These are phyloP conservation scores for Dictyostelium firmibasis DNA, from an alignment of 78 protist species.

Conservation along the genomic window DNA sequence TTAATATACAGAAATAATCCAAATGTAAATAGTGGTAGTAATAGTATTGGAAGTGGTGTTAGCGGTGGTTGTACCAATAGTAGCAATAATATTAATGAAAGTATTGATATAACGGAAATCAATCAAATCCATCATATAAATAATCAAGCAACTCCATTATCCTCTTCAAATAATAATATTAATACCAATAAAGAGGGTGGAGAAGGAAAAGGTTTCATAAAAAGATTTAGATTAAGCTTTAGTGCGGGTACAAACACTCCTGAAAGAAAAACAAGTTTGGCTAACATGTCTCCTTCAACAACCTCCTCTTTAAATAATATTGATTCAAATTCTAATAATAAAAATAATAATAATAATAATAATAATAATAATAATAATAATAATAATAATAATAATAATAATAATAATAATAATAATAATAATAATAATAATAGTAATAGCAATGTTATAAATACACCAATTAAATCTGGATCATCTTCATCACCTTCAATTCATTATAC, in stretches of 20 bases:
- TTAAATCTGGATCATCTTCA: constrained; percentile 6
- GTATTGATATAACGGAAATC: background rate
- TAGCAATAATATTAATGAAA: background rate
- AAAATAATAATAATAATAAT: background rate
- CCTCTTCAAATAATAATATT: background rate
- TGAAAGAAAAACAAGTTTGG: background rate
- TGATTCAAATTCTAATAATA: background rate
- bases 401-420: background rate
- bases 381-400: background rate
- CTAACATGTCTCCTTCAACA: background rate
- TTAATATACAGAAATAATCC: constrained; percentile 1
- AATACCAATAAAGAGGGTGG: background rate
- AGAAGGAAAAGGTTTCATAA: constrained; percentile 9
- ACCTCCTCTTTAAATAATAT: background rate
- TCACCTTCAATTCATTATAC: constrained; percentile 7
- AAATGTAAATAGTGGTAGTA: background rate
- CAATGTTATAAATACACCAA: background rate
- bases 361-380: too few species aligned
- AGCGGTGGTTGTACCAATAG: background rate
- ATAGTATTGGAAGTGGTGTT: too few species aligned
- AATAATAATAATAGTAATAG: background rate
- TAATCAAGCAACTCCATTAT: background rate
- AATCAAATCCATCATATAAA: background rate
- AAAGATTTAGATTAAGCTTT: constrained; percentile 26
- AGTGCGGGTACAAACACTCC: background rate